A percentile compares a stretch with the other conserved stretches of the same genome.
These are phyloP conservation scores for Bauhinia variegata DNA, from an alignment of 306 rosid species.

Conservation along the genomic window DNA sequence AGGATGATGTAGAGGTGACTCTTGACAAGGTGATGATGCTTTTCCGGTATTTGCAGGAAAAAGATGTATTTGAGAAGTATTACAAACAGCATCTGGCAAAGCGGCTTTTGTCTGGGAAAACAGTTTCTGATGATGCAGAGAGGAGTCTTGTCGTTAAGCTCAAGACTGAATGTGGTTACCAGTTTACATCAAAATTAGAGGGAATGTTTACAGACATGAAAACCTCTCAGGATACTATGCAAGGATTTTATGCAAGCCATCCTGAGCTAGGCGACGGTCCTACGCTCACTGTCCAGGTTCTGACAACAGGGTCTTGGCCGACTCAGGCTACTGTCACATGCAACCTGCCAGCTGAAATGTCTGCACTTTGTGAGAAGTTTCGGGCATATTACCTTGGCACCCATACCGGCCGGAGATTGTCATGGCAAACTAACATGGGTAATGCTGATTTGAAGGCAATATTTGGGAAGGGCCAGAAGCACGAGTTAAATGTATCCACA, in stretches of 20 bases:
- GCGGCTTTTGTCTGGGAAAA: slow-evolving; percentile 82
- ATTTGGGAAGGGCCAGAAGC: slow-evolving; percentile 80
- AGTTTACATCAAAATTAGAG: slow-evolving; percentile 81
- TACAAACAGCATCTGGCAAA: slow-evolving; percentile 87
- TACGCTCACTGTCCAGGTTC: slow-evolving; percentile 73
- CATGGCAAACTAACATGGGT: slow-evolving; percentile 93
- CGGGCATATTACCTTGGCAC: slow-evolving; percentile 76
- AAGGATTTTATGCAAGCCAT: slow-evolving; percentile 63
- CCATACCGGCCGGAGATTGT: slow-evolving; percentile 74
- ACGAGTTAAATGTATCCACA: slow-evolving; percentile 84
- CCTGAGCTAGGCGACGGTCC: slow-evolving; percentile 72
- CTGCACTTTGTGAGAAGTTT: slow-evolving; percentile 72
- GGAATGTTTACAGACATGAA: slow-evolving; percentile 89
- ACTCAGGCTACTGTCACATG: slow-evolving; percentile 70
- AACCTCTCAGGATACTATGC: slow-evolving; percentile 79
- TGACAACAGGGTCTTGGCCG: slow-evolving; percentile 88
- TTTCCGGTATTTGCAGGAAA: slow-evolving; percentile 81
- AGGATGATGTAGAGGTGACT: slow-evolving; percentile 75
- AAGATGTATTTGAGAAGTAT: slow-evolving; percentile 80
- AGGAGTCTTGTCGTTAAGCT: slow-evolving; percentile 85
- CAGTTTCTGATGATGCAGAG: slow-evolving; percentile 83
- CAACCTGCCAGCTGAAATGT: slow-evolving; percentile 80
- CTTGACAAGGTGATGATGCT: slow-evolving; percentile 88
- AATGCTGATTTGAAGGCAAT: slow-evolving; percentile 81
- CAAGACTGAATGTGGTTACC: slow-evolving; percentile 84